phyloP scores from a whole-genome alignment of 352 stramenopile species.

The Phytophthora capsici region DNA sequence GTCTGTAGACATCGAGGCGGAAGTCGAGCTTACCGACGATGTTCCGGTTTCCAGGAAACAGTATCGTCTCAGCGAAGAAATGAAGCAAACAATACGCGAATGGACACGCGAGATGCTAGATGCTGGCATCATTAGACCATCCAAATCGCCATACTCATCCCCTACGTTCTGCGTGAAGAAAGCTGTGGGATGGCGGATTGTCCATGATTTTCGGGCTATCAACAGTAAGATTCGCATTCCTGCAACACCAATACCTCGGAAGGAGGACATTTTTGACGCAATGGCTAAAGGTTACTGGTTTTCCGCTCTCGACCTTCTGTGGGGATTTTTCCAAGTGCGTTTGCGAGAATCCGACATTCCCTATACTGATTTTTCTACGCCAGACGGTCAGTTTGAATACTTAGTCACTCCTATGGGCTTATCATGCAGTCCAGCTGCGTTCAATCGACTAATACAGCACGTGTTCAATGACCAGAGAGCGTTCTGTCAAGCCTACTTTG shows the following conservation, averaged over 20 bases:
- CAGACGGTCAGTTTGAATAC: not conserved
- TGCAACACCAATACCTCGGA: not conserved
- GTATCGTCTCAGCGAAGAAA: not conserved
- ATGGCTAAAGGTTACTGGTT: not conserved
- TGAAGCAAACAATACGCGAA: not conserved
- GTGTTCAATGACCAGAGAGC: not conserved
- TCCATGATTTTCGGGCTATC: conserved; percentile 9
- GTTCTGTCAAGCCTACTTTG: conserved; percentile 5
- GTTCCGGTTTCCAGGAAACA: not conserved
- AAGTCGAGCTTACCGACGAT: not conserved
- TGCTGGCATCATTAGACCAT: not conserved
- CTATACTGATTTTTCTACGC: not conserved
- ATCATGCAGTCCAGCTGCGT: not conserved
- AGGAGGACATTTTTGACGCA: conserved; percentile 16
- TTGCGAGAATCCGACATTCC: not conserved
- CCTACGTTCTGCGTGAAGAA: not conserved
- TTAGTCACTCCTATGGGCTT: not conserved
- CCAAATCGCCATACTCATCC: not conserved
- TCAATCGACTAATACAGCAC: not conserved
- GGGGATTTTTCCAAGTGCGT: not conserved
- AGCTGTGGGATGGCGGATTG: not conserved
- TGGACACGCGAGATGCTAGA: not conserved
- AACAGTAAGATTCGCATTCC: not conserved
- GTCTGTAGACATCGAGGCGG: not conserved
- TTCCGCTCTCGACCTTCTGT: not conserved